Conservation (phyloP, 225 moss, liverwort and hornwort genomes). For the Thuidium tamariscinum region DNA sequence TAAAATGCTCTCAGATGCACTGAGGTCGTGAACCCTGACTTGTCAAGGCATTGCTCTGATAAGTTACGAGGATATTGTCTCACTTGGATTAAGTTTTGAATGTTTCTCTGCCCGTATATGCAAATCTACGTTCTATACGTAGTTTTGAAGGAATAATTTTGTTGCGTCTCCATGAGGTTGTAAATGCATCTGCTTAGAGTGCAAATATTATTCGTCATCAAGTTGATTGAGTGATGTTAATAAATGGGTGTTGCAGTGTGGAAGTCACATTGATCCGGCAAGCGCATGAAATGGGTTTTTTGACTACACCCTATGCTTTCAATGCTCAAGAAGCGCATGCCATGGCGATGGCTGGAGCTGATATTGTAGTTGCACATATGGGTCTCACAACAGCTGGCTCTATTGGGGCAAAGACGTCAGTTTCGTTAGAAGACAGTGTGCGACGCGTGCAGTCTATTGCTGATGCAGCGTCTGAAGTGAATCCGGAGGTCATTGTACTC, state of each 20-base stretch:
- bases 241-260: slow-evolving; percentile 47
- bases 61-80: background rate
- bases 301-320: slow-evolving; percentile 85
- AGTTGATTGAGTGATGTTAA: background rate
- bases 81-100: background rate
- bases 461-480: slow-evolving; percentile 64
- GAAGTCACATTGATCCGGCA: slow-evolving; percentile 91
- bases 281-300: slow-evolving; percentile 85
- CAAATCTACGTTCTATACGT: background rate
- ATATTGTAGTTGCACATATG: slow-evolving; percentile 95
- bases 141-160: background rate
- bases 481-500: slow-evolving; percentile 63
- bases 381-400: slow-evolving; percentile 94
- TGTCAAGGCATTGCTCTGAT: background rate
- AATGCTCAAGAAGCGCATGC: slow-evolving; percentile 72
- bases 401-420: slow-evolving; percentile 70
- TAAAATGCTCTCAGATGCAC: background rate
- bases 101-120: background rate
- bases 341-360: slow-evolving; percentile 96
- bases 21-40: background rate
- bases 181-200: background rate
- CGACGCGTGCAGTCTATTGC: slow-evolving; percentile 83
- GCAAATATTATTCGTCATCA: background rate
- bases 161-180: background rate
- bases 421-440: slow-evolving; percentile 71